Evolutionary conservation across 257 asterid species (phyloP).

Genomic region (Solanum dulcamara): DNA sequence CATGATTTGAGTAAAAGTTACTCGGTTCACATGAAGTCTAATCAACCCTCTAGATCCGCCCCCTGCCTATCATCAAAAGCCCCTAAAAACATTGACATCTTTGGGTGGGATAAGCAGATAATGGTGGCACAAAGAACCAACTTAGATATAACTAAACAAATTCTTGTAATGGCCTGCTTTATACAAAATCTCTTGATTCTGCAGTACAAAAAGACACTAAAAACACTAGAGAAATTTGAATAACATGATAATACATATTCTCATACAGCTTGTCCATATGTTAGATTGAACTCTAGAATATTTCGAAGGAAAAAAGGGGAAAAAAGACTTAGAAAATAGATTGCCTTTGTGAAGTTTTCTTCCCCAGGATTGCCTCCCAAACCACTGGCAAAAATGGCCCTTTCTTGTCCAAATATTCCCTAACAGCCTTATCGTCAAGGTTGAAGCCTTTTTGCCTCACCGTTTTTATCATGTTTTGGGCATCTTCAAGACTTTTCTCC

Average conservation of each 20-base stretch:
- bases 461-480: conserved; percentile 26
- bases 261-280: background rate
- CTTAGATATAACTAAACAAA: background rate
- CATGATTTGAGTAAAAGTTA: background rate
- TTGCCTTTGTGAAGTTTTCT: conserved; percentile 36
- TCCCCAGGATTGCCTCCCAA: conserved; percentile 86
- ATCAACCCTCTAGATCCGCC: background rate
- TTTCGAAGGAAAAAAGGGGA: background rate
- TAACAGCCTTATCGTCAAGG: conserved; percentile 49
- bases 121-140: background rate
- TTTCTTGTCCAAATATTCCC: conserved; percentile 67
- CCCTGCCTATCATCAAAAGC: background rate
- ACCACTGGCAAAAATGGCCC: conserved; percentile 72
- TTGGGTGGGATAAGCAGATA: background rate
- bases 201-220: background rate
- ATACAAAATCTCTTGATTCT: background rate
- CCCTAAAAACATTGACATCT: background rate
- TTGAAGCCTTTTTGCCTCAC: conserved; percentile 56
- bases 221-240: background rate
- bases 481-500: conserved; percentile 66
- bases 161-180: background rate
- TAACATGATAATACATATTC: background rate
- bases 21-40: background rate
- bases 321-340: conserved; percentile 18
- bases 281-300: background rate